phyloP scores from a whole-genome alignment of 2,329 filamentous ascomycete genomes.

The Hymenoscyphus repandus region DNA sequence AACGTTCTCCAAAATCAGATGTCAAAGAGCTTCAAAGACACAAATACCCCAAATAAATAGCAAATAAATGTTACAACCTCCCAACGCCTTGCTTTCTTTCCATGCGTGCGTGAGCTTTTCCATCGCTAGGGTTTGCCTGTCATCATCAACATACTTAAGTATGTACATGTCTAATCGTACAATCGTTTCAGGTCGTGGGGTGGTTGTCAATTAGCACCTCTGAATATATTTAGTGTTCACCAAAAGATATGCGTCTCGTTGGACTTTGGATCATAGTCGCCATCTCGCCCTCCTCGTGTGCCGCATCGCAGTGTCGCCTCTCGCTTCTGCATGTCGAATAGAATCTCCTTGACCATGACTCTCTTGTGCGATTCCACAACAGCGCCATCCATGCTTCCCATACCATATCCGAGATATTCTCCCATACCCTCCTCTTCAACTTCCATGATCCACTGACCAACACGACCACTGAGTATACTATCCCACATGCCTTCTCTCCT shows the following conservation, averaged over 20 bases:
- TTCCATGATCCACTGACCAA: constrained; percentile 25
- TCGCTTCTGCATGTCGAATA: constrained; percentile 27
- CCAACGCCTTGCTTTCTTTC: neutral
- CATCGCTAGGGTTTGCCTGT: neutral
- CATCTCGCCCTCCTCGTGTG: constrained; percentile 24
- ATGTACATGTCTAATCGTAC: neutral
- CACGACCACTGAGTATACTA: constrained; percentile 20
- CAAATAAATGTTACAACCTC: neutral
- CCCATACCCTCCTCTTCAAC: constrained; percentile 33
- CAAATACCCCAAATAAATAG: too few species aligned
- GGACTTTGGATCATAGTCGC: constrained; percentile 22
- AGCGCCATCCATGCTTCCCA: constrained; percentile 9
- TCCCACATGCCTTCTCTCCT: constrained; percentile 32
- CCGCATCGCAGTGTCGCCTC: constrained; percentile 27
- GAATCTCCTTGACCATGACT: constrained; percentile 31
- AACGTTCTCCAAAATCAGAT: too few species aligned
- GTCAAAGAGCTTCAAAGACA: too few species aligned
- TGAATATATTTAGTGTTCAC: constrained; percentile 6
- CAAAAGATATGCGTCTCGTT: constrained; percentile 20
- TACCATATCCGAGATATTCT: constrained; percentile 18
- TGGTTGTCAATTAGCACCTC: neutral
- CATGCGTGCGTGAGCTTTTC: neutral
- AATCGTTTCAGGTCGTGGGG: neutral
- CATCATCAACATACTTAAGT: neutral
- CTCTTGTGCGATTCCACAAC: constrained; percentile 22